Base-by-base conservation (phyloP, 768 basidiomycete species). In the Macrolepiota fuliginosa region DNA sequence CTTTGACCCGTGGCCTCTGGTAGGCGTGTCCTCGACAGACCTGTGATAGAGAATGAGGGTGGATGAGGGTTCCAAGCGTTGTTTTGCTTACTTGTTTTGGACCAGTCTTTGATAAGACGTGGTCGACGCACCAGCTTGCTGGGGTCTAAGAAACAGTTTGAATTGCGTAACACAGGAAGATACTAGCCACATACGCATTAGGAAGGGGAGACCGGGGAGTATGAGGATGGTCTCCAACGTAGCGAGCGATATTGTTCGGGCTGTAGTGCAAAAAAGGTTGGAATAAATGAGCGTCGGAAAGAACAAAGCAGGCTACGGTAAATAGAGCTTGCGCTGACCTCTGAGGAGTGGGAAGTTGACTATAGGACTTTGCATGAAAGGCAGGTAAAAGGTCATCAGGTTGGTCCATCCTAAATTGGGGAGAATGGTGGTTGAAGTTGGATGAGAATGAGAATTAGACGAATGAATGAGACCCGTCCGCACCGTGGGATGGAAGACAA, bases 331-430 rank as follows among this genome's bases (percentile, higher is more conserved):
- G 24, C 10, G 42, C 69, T 63, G 39, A 72, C 73, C 73, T 73
- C 56, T 76, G 76, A 22, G 76, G 76, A 22, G 76, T 78, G 29
- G 76, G 76, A 37, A 78, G 66, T 56, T 77, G 76, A 37, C 63
- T 72, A 61, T 69, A 71, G 39, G 66, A 69, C 37, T 66, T 70
- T 15, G 69, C 53, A 17, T 70, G 61, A 58, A 70, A 71, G 13
- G 71, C 55, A 6, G 71, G 60, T 3, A 67, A 51, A 1, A 68
- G 59, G 4, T 55, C 47, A 52, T 68, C 67, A 29, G 55, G 36
- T 27, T 59, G 64, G 42, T 64, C 61, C 51, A 63, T 54, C 54
- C 66, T 72, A 61, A 17, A 52, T 37, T 56, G 25, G 50, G 37
- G 35, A 3, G 53, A 54, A 39, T 46, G 56, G 36, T 52, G 58